Evolutionary conservation across 306 rosid genomes (phyloP).

Genomic region (Acacia crassicarpa): DNA sequence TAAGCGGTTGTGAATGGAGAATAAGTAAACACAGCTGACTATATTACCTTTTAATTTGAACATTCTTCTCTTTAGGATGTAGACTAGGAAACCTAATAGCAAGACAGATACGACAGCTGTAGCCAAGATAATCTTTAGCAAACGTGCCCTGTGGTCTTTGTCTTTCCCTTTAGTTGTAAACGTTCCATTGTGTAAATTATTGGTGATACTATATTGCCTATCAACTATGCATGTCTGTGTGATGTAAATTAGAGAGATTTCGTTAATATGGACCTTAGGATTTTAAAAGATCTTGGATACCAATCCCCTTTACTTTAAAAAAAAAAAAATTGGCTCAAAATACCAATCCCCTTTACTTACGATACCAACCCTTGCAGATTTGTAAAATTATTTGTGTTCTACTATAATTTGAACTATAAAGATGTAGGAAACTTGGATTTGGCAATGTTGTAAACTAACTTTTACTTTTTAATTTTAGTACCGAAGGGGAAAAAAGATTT

Average conservation of each 20-base stretch:
- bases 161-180: neutral
- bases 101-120: neutral
- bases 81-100: neutral
- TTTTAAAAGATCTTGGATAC: too few species aligned
- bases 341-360: neutral
- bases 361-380: too few species aligned
- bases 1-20: neutral
- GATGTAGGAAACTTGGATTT: too few species aligned
- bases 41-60: conserved; percentile 9
- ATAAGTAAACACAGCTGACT: neutral
- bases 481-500: neutral
- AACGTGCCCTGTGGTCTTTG: neutral
- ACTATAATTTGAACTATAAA: too few species aligned
- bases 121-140: neutral
- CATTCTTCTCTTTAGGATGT: neutral
- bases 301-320: neutral
- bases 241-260: neutral
- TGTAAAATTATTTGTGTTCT: too few species aligned
- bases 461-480: neutral
- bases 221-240: neutral
- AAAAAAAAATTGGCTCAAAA: too few species aligned
- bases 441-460: neutral
- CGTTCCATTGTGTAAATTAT: conserved; percentile 13
- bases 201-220: neutral
- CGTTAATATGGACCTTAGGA: neutral